phyloP scores from a whole-genome alignment of 768 basidiomycete species.

The Kwoniella sp. region DNA sequence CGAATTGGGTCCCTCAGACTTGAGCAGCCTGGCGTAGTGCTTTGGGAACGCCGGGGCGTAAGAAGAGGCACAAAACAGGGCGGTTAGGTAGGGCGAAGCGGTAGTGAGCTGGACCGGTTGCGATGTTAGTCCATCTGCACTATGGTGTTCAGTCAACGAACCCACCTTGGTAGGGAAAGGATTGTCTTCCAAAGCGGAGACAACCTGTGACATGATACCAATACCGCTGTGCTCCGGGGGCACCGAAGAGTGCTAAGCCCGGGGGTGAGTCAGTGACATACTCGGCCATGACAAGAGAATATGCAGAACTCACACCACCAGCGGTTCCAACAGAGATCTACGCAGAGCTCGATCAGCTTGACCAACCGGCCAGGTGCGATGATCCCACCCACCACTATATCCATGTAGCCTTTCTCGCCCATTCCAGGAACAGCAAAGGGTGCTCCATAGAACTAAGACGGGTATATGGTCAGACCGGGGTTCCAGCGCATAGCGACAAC shows the following conservation, averaged over 20 bases:
- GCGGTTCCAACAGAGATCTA: conserved; percentile 43
- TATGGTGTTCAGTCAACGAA: conserved; percentile 5
- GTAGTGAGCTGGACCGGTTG: conserved; percentile 23
- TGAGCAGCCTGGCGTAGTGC: conserved; percentile 28
- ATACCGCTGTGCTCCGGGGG: conserved; percentile 45
- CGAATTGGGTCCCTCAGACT: conserved; percentile 20
- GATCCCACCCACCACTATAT: conserved; percentile 28
- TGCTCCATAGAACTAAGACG: conserved; percentile 30
- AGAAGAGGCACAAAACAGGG: conserved; percentile 35
- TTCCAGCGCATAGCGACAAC: neutral
- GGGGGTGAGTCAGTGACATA: neutral
- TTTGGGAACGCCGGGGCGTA: conserved; percentile 38
- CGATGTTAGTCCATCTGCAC: neutral
- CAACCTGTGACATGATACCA: conserved; percentile 40
- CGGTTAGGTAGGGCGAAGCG: conserved; percentile 40
- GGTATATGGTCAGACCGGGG: too few species aligned
- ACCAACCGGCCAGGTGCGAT: neutral
- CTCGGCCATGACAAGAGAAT: neutral
- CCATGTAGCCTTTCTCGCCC: conserved; percentile 48
- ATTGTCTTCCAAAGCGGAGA: conserved; percentile 37
- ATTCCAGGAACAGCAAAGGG: conserved; percentile 39
- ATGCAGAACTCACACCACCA: conserved; percentile 38
- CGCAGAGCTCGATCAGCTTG: neutral
- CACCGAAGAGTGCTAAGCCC: conserved; percentile 39
- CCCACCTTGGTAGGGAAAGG: conserved; percentile 37